phyloP scores from a whole-genome alignment of 108 stramenopile genomes.

The Aurantiochytrium sp. region DNA sequence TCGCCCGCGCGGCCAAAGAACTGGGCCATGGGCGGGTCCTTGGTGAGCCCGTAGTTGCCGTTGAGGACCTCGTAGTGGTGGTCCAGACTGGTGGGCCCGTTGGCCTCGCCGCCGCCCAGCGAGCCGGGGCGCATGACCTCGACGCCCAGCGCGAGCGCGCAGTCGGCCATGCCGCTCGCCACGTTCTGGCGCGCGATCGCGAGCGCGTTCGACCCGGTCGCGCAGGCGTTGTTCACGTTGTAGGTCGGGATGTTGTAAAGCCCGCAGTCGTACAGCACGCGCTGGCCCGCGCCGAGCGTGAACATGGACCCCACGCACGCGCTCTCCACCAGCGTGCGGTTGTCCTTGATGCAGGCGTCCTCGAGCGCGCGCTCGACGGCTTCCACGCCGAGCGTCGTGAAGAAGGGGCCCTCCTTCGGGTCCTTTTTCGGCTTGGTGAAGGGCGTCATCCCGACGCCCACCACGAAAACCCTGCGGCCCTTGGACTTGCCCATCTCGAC shows the following conservation, averaged over 20 bases:
- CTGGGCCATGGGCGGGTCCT: background rate
- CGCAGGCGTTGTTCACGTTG: slow-evolving; percentile 22
- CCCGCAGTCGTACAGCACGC: background rate
- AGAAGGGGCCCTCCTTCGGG: background rate
- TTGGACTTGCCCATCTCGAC: too few relatives aligned
- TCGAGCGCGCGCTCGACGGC: background rate
- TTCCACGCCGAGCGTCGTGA: background rate
- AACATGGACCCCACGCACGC: background rate
- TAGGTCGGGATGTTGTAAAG: background rate
- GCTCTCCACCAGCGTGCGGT: background rate
- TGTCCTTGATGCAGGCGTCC: background rate
- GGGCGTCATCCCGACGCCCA: slow-evolving; percentile 4
- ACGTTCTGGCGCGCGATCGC: background rate
- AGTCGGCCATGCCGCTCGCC: background rate
- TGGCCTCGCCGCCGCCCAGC: background rate
- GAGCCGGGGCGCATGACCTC: background rate
- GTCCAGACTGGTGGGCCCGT: background rate
- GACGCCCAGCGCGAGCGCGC: background rate
- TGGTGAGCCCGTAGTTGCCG: background rate
- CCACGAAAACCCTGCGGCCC: background rate
- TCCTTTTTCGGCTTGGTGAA: slow-evolving; percentile 2
- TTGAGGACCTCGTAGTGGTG: background rate
- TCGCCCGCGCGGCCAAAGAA: background rate
- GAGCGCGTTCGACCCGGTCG: background rate
- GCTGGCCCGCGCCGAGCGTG: background rate